Base-by-base conservation (phyloP, 345 rosid genomes). In the Kandelia obovata region DNA sequence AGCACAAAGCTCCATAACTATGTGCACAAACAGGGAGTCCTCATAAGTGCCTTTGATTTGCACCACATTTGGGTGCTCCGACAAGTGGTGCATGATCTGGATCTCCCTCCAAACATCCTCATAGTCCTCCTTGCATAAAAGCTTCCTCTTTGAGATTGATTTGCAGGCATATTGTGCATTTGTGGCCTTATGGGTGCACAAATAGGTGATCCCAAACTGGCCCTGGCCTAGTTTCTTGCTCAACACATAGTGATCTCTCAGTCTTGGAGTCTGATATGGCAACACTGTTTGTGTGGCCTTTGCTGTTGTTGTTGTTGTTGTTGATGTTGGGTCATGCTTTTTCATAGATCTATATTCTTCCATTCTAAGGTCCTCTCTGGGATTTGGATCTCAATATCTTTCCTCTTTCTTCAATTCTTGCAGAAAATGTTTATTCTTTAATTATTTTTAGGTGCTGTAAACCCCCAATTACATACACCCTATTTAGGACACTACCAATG, bases 11-110 rank as follows among this genome's bases (percentile, higher is more conserved):
- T 95, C 99, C 99, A 95, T 95, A 3, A 95, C 99, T 73, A 95
- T 75, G 79, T 95, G 99, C 28, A 95, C 99, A 55, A 92, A 94
- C 56, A 92, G 87, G 26, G 86, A 77, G 71, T 94, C 98, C 78
- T 94, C 98, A 31, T 89, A 94, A 4, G 98, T 91, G 21, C 89
- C 97, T 72, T 87, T 86, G 79, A 94, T 91, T 72, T 71, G 87
- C 26, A 94, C 98, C 6, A 94, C 97, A 63, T 86, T 83, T 8
- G 76, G 87, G 68, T 94, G 96, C 70, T 86, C 98, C 0, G 97
- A 89, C 25, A 94, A 75, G 61, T 94, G 98, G 68, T 94, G 98
- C 98, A 94, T 94, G 87, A 94, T 94, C 90, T 94, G 98, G 79
- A 94, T 92, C 88, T 94, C 98, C 25, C 96, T 62, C 96, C 97